Evolutionary conservation across 2,329 filamentous ascomycete genomes (phyloP).

Genomic region (Cadophora malorum): DNA sequence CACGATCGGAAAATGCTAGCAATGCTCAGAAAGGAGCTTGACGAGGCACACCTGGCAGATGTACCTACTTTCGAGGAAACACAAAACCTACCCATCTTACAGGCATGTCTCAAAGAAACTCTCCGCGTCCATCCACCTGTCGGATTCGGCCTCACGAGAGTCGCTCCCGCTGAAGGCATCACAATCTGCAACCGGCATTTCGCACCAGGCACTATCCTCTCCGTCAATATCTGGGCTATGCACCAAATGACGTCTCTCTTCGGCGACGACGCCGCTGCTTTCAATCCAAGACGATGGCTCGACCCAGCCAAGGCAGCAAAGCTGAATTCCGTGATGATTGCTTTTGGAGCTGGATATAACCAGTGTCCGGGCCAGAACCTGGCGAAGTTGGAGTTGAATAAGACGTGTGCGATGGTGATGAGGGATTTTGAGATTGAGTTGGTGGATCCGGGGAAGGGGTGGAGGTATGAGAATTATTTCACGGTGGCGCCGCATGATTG

Average conservation of each 20-base stretch:
- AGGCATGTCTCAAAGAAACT: slow-evolving; percentile 49
- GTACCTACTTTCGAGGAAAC: slow-evolving; percentile 41
- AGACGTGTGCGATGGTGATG: slow-evolving; percentile 45
- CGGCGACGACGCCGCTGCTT: slow-evolving; percentile 44
- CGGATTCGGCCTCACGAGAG: slow-evolving; percentile 39
- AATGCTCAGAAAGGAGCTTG: slow-evolving; percentile 38
- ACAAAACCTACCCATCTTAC: slow-evolving; percentile 45
- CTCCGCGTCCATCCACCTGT: slow-evolving; percentile 46
- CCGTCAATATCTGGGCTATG: slow-evolving; percentile 47
- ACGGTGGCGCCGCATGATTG: slow-evolving; percentile 43
- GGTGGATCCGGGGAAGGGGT: slow-evolving; percentile 41
- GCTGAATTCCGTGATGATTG: slow-evolving; percentile 41
- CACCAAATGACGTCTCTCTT: slow-evolving; percentile 44
- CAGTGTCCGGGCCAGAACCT: slow-evolving; percentile 48
- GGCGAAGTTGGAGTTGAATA: slow-evolving; percentile 47
- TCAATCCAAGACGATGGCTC: slow-evolving; percentile 47
- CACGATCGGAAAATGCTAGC: slow-evolving; percentile 39
- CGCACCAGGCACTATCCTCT: slow-evolving; percentile 43
- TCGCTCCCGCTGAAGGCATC: slow-evolving; percentile 44
- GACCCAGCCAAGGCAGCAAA: slow-evolving; percentile 33
- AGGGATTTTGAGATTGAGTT: slow-evolving; percentile 46
- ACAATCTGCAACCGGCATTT: slow-evolving; percentile 45
- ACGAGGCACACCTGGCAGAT: slow-evolving; percentile 32
- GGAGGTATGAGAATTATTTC: slow-evolving; percentile 47
- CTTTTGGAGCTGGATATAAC: slow-evolving; percentile 48